Evolutionary conservation across 768 basidiomycete genomes (phyloP).

Genomic region (Calocybe indica): DNA sequence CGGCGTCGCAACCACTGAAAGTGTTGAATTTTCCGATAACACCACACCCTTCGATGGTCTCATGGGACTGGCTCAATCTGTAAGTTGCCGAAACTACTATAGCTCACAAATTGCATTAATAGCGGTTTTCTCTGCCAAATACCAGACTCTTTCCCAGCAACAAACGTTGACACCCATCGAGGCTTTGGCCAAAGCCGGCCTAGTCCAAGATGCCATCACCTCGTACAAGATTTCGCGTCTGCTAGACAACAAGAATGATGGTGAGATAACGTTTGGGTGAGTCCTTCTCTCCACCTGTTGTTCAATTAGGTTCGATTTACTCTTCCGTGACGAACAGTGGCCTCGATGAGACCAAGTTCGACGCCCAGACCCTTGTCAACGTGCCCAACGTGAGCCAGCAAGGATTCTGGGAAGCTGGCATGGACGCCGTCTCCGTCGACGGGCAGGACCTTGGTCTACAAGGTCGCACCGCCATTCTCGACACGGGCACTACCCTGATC

Average conservation of each 20-base stretch:
- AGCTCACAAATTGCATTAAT: neutral
- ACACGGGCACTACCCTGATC: slow-evolving; percentile 54
- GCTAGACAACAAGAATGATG: slow-evolving; percentile 64
- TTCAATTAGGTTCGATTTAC: neutral
- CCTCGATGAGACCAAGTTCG: slow-evolving; percentile 66
- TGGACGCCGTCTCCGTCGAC: slow-evolving; percentile 56
- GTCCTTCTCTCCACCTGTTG: slow-evolving; percentile 2
- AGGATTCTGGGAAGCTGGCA: slow-evolving; percentile 78
- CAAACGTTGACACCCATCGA: slow-evolving; percentile 64
- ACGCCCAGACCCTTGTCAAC: slow-evolving; percentile 48
- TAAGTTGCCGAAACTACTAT: slow-evolving; percentile 19
- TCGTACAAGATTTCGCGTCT: slow-evolving; percentile 80
- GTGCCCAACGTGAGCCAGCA: slow-evolving; percentile 54
- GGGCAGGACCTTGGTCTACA: slow-evolving; percentile 43
- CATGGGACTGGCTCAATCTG: slow-evolving; percentile 74
- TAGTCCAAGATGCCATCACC: slow-evolving; percentile 59
- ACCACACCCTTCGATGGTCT: slow-evolving; percentile 60
- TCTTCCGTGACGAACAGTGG: slow-evolving; percentile 24
- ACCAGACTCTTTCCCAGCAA: slow-evolving; percentile 59
- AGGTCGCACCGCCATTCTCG: slow-evolving; percentile 69
- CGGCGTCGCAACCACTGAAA: slow-evolving; percentile 59
- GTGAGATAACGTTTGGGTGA: slow-evolving; percentile 75
- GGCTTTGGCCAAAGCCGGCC: slow-evolving; percentile 49
- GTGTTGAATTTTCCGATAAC: slow-evolving; percentile 49
- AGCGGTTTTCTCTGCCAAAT: neutral